phyloP scores from a whole-genome alignment of 164 flowering plant species.

The Tetracentron sinense region DNA sequence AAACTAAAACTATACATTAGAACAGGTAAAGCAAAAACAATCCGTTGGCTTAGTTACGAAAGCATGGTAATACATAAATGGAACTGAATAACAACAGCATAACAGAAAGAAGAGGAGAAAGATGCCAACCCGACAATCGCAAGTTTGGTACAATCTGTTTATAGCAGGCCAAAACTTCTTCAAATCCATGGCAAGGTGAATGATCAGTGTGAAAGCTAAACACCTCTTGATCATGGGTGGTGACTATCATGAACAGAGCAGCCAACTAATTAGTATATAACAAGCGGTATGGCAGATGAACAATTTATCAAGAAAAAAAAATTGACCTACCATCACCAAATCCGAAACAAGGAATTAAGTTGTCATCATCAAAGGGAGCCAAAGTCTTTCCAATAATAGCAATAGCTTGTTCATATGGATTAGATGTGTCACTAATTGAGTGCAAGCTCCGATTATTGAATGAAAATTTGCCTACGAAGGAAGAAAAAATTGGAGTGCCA shows the following conservation, averaged over 20 bases:
- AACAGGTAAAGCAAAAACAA: not conserved
- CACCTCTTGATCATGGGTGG: conserved; percentile 71
- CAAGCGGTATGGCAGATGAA: too few relatives aligned
- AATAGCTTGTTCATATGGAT: conserved; percentile 72
- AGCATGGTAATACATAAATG: not conserved
- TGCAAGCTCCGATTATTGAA: conserved; percentile 53
- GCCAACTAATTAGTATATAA: not conserved
- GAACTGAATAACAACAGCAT: not conserved
- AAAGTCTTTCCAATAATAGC: conserved; percentile 61
- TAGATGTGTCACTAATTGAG: conserved; percentile 41
- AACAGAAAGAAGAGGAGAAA: not conserved
- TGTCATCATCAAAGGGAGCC: conserved; percentile 66
- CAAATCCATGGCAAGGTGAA: conserved; percentile 71
- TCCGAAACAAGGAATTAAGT: conserved; percentile 68
- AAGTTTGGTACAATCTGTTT: conserved; percentile 42
- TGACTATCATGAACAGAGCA: conserved; percentile 29
- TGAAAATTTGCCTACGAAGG: conserved; percentile 59
- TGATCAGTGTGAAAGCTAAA: conserved; percentile 66
- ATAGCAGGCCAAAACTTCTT: conserved; percentile 71
- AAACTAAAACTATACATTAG: not conserved
- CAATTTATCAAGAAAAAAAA: too few relatives aligned
- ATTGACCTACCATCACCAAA: conserved; percentile 64
- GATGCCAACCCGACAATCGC: conserved; percentile 48
- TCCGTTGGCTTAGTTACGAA: not conserved
- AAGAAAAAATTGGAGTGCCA: too few relatives aligned